These are phyloP conservation scores for Diversispora epigaea DNA, from an alignment of 192 early-diverging fungal genomes.

Conservation along the genomic window DNA sequence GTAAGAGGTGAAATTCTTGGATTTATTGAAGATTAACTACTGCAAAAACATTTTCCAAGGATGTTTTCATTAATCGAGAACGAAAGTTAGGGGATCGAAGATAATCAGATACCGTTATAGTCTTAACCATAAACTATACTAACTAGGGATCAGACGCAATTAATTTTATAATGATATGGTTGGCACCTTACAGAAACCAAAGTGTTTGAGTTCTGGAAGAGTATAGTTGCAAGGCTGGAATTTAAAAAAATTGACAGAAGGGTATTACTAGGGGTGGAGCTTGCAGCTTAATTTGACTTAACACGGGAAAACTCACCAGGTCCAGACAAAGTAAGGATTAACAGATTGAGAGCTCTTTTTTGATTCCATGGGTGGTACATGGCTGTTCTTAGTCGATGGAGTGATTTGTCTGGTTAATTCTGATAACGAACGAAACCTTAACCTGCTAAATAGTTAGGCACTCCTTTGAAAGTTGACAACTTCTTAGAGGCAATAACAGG, in stretches of 20 bases:
- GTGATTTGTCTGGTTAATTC: slow-evolving; percentile 85
- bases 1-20: slow-evolving; percentile 87
- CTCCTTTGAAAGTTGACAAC: slow-evolving; percentile 47
- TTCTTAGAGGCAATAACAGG: slow-evolving; percentile 80
- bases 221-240: slow-evolving; percentile 55
- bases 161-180: slow-evolving; percentile 47
- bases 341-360: slow-evolving; percentile 55
- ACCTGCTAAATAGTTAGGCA: slow-evolving; percentile 66
- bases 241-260: slow-evolving; percentile 35
- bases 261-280: slow-evolving; percentile 19
- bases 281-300: slow-evolving; percentile 47
- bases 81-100: slow-evolving; percentile 77
- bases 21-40: slow-evolving; percentile 78
- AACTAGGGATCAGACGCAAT: slow-evolving; percentile 71
- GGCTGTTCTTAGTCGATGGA: slow-evolving; percentile 58
- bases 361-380: slow-evolving; percentile 52
- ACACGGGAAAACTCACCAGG: slow-evolving; percentile 59
- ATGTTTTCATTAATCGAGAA: slow-evolving; percentile 68
- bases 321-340: slow-evolving; percentile 56
- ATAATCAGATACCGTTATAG: slow-evolving; percentile 75
- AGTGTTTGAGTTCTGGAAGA: too few species aligned
- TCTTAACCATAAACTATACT: slow-evolving; percentile 80
- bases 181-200: slow-evolving; percentile 69
- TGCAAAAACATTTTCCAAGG: slow-evolving; percentile 77
- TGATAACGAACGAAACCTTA: slow-evolving; percentile 85